Evolutionary conservation across 495 filamentous ascomycete species (phyloP).

Genomic region (Acidomyces sp.): DNA sequence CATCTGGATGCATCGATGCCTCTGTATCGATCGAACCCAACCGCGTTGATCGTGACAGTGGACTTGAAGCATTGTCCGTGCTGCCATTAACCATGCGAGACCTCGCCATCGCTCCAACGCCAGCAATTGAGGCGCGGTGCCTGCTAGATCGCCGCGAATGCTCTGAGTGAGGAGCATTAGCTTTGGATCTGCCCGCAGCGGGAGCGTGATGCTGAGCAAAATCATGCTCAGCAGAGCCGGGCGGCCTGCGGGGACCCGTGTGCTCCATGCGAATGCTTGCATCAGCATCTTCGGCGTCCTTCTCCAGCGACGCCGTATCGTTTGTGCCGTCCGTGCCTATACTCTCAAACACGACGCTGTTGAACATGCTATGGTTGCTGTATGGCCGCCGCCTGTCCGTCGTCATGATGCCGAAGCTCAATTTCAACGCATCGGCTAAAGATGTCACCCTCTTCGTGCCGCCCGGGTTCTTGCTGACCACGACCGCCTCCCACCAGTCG

Average conservation of each 20-base stretch:
- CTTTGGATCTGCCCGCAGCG: no score
- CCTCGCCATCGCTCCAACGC: not conserved
- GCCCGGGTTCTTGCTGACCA: conserved; percentile 95
- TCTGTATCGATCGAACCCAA: conserved; percentile 5
- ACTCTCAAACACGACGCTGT: conserved; percentile 43
- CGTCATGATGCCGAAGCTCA: conserved; percentile 94
- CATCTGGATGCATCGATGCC: not conserved
- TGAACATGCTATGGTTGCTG: conserved; percentile 44
- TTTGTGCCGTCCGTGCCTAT: conserved; percentile 25
- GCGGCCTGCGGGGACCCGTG: conserved; percentile 37
- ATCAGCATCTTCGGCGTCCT: conserved; percentile 11
- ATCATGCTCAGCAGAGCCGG: conserved; percentile 75
- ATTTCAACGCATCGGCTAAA: conserved; percentile 84
- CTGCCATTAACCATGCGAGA: conserved; percentile 7
- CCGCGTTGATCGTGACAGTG: conserved; percentile 12
- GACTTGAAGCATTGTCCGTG: conserved; percentile 11
- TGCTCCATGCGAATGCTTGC: not conserved
- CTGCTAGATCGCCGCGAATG: not conserved
- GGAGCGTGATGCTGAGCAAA: conserved; percentile 35
- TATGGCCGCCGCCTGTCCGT: conserved; percentile 63
- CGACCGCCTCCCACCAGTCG: conserved; percentile 81
- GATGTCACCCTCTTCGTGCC: conserved; percentile 97
- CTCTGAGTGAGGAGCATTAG: no score
- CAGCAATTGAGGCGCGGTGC: conserved; percentile 2
- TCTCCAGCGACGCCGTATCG: conserved; percentile 14